Evolutionary conservation across 208 protist species (phyloP), one percentile per base, ranked within the genome.

Genomic region (Leishmania major): DNA sequence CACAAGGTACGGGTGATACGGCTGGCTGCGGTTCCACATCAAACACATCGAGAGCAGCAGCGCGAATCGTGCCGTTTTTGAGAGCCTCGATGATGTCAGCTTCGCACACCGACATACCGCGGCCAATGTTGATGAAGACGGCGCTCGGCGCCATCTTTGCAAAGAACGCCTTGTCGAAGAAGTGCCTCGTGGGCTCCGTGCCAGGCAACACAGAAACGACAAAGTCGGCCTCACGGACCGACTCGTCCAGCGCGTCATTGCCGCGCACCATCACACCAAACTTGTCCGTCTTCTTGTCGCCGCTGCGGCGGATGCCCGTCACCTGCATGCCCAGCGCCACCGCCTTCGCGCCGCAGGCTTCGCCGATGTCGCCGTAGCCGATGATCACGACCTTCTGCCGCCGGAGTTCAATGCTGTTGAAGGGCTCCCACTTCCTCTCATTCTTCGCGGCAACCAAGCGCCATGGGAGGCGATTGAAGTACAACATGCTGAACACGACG

Each of bases 61-160:
- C 94, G 17, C 84, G 84, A 49, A 98, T 96, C n/a, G 82, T 83
- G 62, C 87, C 89, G 6, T 72, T 83, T 28, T 91, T 77, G 28
- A 98, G 85, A 17, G 93, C 95, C 40, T 88, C 81, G n/a, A 83
- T 64, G 37, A 98, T 74, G 78, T 95, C 93, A 7, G 77, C 83
- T 75, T 97, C 95, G 67, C 84, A 83, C 80, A 94, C 90, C 57
- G 91, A 93, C 69, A 79, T 62, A 67, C 95, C 95, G 10, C 95
- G 89, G 62, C 95, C 94, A 80, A 97, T 96, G 83, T 94, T 97
- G 89, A 98, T 95, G 89, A 95, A 97, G 51, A 95, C 82, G 31
- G 91, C 90, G 35, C 62, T 89, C 82, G 85, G 89, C 91, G 94
- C 94, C 95, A 98, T 98, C 67, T 89, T 85, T 57, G 78, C 75